These are phyloP conservation scores for Trifolium pratense DNA, from an alignment of 306 rosid species.

Conservation along the genomic window DNA sequence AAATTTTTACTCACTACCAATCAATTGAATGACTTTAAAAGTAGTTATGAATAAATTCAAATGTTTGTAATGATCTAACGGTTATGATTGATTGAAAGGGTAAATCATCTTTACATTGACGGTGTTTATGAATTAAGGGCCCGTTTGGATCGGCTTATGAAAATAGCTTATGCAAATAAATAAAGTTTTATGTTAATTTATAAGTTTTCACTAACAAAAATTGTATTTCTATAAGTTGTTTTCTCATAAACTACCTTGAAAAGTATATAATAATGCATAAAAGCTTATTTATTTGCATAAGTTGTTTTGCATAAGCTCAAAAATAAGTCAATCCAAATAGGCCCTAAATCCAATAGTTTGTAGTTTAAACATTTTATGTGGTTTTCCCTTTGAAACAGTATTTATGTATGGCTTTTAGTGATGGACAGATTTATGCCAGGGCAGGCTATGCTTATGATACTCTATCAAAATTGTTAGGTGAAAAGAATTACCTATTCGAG, in stretches of 20 bases:
- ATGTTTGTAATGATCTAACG: not conserved
- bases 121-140: no score
- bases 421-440: slow-evolving; percentile 70
- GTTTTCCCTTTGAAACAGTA: slow-evolving; percentile 39
- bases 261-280: no score
- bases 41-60: not conserved
- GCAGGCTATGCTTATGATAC: slow-evolving; percentile 76
- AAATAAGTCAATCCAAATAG: no score
- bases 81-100: not conserved
- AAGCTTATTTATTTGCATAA: no score
- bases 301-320: no score
- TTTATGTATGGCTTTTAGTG: slow-evolving; percentile 45
- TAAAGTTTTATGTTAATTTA: no score
- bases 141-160: no score
- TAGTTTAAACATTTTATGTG: not conserved
- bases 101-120: not conserved
- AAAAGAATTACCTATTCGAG: slow-evolving; percentile 66
- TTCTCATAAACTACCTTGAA: no score
- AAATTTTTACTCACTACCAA: not conserved
- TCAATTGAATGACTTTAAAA: not conserved
- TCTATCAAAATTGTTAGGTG: slow-evolving; percentile 75
- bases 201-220: no score
- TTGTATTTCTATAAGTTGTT: no score
- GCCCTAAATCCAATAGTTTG: not conserved
- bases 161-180: no score